These are phyloP conservation scores for Flaveria robusta DNA, from an alignment of 129 eudicot species.

Conservation along the genomic window DNA sequence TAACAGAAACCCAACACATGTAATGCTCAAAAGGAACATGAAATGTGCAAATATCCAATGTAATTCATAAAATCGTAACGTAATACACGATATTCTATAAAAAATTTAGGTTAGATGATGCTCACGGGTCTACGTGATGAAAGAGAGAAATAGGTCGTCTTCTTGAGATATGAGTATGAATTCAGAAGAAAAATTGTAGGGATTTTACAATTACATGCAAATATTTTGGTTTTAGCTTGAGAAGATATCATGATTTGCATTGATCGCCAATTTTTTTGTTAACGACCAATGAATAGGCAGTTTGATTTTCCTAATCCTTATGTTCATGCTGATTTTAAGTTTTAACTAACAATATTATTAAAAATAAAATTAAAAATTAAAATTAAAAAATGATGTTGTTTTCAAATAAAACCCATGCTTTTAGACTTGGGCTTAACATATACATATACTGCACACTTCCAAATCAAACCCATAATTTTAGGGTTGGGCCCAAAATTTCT, in stretches of 20 bases:
- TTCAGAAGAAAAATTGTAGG: background rate
- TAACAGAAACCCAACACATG: constrained; percentile 4
- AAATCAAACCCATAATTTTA: too few relatives aligned
- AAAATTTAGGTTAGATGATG: background rate
- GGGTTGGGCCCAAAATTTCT: too few relatives aligned
- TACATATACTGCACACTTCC: too few relatives aligned
- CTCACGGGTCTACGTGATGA: background rate
- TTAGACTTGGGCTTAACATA: background rate
- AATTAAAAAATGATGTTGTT: too few relatives aligned
- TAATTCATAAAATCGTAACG: background rate
- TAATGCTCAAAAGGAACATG: background rate
- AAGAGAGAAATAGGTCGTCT: background rate
- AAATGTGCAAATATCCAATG: background rate
- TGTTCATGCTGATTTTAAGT: background rate
- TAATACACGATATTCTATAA: background rate
- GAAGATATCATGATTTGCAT: constrained; percentile 1
- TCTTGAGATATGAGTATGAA: constrained; percentile 16
- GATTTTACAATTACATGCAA: background rate
- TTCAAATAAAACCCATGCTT: background rate
- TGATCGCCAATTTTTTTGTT: background rate
- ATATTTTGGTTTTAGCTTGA: background rate
- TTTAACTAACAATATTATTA: background rate
- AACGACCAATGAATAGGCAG: background rate
- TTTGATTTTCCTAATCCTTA: background rate
- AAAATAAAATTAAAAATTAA: too few relatives aligned